Base-by-base conservation (phyloP, 441 rosid genomes). In the Isatis lusitanica region DNA sequence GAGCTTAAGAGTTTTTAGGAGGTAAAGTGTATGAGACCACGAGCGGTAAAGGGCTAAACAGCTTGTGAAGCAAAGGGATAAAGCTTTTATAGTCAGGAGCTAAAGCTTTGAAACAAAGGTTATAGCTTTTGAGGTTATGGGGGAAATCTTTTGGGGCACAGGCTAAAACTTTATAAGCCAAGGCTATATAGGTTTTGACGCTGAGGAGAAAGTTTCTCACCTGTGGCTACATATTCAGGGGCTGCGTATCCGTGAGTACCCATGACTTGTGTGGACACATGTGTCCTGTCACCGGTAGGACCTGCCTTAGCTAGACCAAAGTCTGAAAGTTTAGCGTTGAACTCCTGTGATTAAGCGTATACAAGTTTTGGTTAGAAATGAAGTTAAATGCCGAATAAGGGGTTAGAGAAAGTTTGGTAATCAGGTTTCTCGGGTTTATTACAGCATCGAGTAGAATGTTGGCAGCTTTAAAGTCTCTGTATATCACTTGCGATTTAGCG, bases 221-320 rank as follows among this genome's bases (percentile, higher is more conserved):
- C 96, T 68, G 97, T 86, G 70, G 90, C 90, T 79, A 85, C 82
- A 70, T 86, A 86, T 77, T 86, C 88, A 61, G 90, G 88, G 10
- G 90, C 90, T 57, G 88, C 90, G 46, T 84, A 86, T 42, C 90
- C 90, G 11, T 85, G 87, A 48, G 90, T 86, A 50, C 90, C 90
- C 83, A 86, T 83, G 78, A 86, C 86, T 71, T 83, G 90, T 17
- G 90, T 86, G 36, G 88, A 86, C 61, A 85, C 90, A 75, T 86
- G 90, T 69, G 88, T 86, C 82, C 80, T 77, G 64, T 86, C 90
- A 47, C 90, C 90, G 3, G 88, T 86, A 7, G 90, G 90, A 52
- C 90, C 90, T n/a, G 88, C 90, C 83, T 86, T 86, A 59, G 90
- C 88, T 80, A 86, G 73, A 31, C 90, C 88, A 35, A 86, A 86